Evolutionary conservation across 2,329 filamentous ascomycete species (phyloP), one percentile per base, ranked within the genome.

Genomic region (Clarireedia monteithiana): DNA sequence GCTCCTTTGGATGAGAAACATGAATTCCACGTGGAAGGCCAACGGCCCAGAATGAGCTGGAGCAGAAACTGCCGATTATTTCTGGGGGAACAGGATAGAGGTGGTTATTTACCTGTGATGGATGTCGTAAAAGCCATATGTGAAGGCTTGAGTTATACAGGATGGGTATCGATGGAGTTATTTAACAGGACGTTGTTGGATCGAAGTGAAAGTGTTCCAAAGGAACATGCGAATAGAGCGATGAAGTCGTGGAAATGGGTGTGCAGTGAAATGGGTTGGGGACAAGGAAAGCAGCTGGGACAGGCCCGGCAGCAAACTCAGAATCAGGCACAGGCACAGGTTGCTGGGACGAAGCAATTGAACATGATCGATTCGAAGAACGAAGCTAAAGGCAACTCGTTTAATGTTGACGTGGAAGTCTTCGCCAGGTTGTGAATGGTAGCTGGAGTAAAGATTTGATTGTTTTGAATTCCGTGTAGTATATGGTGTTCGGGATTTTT

Each of bases 1-100:
- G 64, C 72, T 10, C 86, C 87, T 0, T 69, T 91, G 7, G 63
- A 77, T 2, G 66, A 75, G 20, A 76, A 74, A 1, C 84, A 89
- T 66, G 67, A 73, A 5, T 86, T 80, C 64, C 79, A 85, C 70
- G 72, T 79, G 7, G 68, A 75, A 0, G 76, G 74, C 4, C 84
- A 87, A 68, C 78, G 77, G 15, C 66, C 79, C 2, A 73, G 84
- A 3, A 91, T 92, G 88, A 88, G 79, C 65, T 92, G 88, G 88
- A 88, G 81, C 39, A 73, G 88, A 17, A 91, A 91, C 67, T 88
- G 85, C 60, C 75, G 88, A 17, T 82, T 86, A 59, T 83, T 87
- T 62, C 30, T 64, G 40, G 65, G 61, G 44, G 67, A 68, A 44
- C 59, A 64, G 45, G 73, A 85, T 67, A 70, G 77, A 66, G 81